Evolutionary conservation across 257 asterid genomes (phyloP).

Genomic region (Nicotiana undulata): DNA sequence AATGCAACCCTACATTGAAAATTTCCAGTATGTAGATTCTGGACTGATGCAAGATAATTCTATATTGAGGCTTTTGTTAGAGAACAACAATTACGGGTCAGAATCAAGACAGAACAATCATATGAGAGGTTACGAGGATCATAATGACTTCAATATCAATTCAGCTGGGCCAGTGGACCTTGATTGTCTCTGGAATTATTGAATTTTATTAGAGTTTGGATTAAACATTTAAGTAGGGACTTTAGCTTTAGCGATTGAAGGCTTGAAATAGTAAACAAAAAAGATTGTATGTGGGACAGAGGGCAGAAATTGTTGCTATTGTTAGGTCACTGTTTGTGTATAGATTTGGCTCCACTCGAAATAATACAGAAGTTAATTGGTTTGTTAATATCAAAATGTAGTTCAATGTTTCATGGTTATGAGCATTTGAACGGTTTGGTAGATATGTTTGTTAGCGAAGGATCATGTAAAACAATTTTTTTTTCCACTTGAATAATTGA

Average conservation of each 20-base stretch:
- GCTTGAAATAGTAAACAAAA: background rate
- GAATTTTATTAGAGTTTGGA: constrained; percentile 3
- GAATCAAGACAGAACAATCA: background rate
- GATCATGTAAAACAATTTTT: background rate
- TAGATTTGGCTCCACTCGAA: background rate
- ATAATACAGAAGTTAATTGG: background rate
- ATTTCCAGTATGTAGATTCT: background rate
- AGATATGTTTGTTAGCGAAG: background rate
- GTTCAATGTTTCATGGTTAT: background rate
- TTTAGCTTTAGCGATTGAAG: background rate
- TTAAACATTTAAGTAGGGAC: background rate
- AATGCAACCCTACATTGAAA: background rate
- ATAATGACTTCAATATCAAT: constrained; percentile 11
- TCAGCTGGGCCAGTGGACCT: constrained; percentile 29
- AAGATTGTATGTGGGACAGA: constrained; percentile 4
- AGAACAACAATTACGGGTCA: background rate
- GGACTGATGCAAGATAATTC: constrained; percentile 7
- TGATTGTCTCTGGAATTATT: constrained; percentile 32
- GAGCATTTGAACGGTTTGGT: background rate
- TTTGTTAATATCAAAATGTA: background rate
- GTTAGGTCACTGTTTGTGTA: background rate
- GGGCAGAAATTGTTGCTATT: background rate
- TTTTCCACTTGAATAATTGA: background rate
- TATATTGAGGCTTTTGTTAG: constrained; percentile 4
- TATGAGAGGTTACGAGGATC: constrained; percentile 16